Base-by-base conservation (phyloP, 1,139 yeast genomes). In the Geotrichum europaeum region DNA sequence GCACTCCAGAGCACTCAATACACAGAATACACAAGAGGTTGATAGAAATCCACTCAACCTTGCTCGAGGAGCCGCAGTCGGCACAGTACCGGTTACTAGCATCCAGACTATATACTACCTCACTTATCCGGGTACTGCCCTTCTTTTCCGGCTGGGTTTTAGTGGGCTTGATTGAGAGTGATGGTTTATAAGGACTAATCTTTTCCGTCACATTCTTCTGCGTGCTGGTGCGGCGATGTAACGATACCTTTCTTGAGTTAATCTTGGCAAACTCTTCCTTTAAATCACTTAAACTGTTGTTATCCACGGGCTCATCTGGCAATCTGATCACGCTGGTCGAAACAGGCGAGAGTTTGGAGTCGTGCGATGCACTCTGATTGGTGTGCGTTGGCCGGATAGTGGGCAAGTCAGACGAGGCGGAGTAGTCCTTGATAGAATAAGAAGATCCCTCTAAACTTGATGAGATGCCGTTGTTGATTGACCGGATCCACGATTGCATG, bases 1-100 rank as follows among this genome's bases (percentile, higher is more conserved):
- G 98, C 0, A 80, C 78, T 1, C 83, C 83, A 0, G 96, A 86
- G 69, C 98, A 92, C 56, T 86, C 85, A 51, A 90, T 85, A 73
- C 98, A 92, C 51, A 92, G 78, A 12, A 87, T 83, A 28, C 85
- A 84, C 61, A 90, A 75, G 57, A 87, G 75, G 69, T 89, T 92
- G 64, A 90, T 78, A 0, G 97, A 88, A 4, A 92, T 82, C 97
- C 97, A 92, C 68, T 91, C 97, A 10, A 89, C 96, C 51, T 71
- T 69, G 40, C 81, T 75, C 10, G 81, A 83, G 0, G 75, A 68
- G 0, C 87, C 86, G 76, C 98, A 92, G 69, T 92, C 98, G 12
- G 90, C 88, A 73, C 98, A 92, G 9, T 69, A 65, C 24, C 73
- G 69, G 69, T 92, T 92, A 49, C 85, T 81, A n/a, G 81, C 75